Evolutionary conservation across 2,329 filamentous ascomycete species (phyloP), one percentile per base, ranked within the genome.

Genomic region (Dactylellina sp.): DNA sequence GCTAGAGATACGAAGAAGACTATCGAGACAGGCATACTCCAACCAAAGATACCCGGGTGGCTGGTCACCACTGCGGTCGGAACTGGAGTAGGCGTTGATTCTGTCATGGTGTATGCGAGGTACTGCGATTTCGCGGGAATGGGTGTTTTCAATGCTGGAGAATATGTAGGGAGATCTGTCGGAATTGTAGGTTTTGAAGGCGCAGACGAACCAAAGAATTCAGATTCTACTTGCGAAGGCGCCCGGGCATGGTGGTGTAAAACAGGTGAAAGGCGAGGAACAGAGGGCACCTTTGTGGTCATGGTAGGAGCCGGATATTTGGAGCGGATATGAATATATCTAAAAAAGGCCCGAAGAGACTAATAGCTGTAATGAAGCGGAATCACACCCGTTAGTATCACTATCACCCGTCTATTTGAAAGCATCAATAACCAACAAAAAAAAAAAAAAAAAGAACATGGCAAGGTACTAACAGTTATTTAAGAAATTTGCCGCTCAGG

Each of bases 1-100:
- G 61, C 55, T 6, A 74, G 24, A n/a, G 61, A 74, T 16, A 74
- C 61, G 32, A 74, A 66, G 39, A 74, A 74, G 24, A 61, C 55
- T 7, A 62, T 47, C 14, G 65, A 61, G 3, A 61, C 70, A 2
- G 70, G 56, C 28, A 53, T 28, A 2, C 70, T 61, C 70, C 70
- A 74, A 16, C 61, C 70, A 32, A 74, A 49, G 24, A 74, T 57
- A 20, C 70, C 70, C 49, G 37, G 24, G 2, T 50, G 9, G 18
- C 7, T 46, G n/a, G 39, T 32, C 35, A 11, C 18, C 9, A 14
- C 14, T 0, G 16, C 9, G 20, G 37, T 55, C n/a, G 55, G 47
- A 12, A 60, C n/a, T 7, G 62, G 50, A 1, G 70, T 61, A 1
- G 68, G 52, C 28, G 53, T 56, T 22, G 18, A 16, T 25, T 28